A percentile compares a stretch with the other conserved stretches of the same genome.
These are phyloP conservation scores for Allium fistulosum DNA, from an alignment of 106 monocot genomes.

Conservation along the genomic window DNA sequence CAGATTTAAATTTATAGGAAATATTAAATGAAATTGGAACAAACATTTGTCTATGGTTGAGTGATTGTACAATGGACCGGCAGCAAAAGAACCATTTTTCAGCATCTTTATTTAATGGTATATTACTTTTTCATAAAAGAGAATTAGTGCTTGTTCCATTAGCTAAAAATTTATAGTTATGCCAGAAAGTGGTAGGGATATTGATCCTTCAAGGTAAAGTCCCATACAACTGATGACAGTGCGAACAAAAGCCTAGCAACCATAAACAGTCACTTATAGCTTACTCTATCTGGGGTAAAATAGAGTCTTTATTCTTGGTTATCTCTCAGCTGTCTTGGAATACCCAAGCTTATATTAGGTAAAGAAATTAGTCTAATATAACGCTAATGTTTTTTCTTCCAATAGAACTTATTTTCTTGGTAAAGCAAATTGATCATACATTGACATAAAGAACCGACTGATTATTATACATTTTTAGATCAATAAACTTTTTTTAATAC, in stretches of 20 bases:
- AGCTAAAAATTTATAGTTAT: slow-evolving; percentile 67
- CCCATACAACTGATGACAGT: slow-evolving; percentile 48
- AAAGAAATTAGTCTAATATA: too few relatives aligned
- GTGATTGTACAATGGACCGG: slow-evolving; percentile 78
- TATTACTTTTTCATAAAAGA: slow-evolving; percentile 44
- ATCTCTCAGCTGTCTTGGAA: neutral
- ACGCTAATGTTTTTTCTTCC: too few relatives aligned
- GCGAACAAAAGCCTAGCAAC: slow-evolving; percentile 58
- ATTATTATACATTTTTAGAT: too few relatives aligned
- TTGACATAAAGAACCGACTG: too few relatives aligned
- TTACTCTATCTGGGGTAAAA: slow-evolving; percentile 73
- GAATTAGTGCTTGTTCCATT: slow-evolving; percentile 49
- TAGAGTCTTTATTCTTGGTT: slow-evolving; percentile 46
- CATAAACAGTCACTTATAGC: slow-evolving; percentile 49
- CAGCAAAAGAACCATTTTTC: slow-evolving; percentile 52
- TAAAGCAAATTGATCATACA: too few relatives aligned
- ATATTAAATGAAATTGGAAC: too few relatives aligned
- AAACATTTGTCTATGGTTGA: slow-evolving; percentile 1
- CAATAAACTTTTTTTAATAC: too few relatives aligned
- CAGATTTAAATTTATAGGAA: too few relatives aligned
- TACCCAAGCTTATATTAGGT: too few relatives aligned
- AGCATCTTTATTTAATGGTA: slow-evolving; percentile 58
- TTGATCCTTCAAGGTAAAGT: slow-evolving; percentile 75
- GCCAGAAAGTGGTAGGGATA: slow-evolving; percentile 67
- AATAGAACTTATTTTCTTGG: too few relatives aligned